Conservation (phyloP, 306 rosid genomes). For the Begonia masoniana region DNA sequence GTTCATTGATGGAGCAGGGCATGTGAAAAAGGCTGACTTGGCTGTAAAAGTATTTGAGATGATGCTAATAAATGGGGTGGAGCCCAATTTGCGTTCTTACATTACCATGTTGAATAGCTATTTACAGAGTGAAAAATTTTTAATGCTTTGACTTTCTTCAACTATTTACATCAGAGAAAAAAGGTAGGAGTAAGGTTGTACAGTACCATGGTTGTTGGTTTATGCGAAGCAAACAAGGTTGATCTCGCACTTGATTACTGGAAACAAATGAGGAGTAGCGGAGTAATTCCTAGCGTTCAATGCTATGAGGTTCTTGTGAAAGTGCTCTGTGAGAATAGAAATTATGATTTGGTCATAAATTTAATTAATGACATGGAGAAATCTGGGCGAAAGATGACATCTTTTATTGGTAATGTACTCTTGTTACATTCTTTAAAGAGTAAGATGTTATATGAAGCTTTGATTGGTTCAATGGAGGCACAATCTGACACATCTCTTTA, state of each 20-base stretch:
- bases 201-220: slow-evolving; percentile 27
- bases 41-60: slow-evolving; percentile 45
- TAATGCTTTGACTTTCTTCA: slow-evolving; percentile 53
- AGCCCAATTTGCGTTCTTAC: slow-evolving; percentile 25
- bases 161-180: slow-evolving; percentile 23
- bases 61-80: slow-evolving; percentile 39
- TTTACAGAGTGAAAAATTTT: slow-evolving; percentile 29
- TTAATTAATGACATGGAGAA: slow-evolving; percentile 41
- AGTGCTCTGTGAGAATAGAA: slow-evolving; percentile 24
- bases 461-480: slow-evolving; percentile 28
- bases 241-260: slow-evolving; percentile 31
- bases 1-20: slow-evolving; percentile 45
- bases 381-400: slow-evolving; percentile 46
- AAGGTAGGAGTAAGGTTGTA: slow-evolving; percentile 21
- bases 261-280: slow-evolving; percentile 26
- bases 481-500: slow-evolving; percentile 21
- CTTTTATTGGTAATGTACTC: slow-evolving; percentile 59
- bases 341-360: slow-evolving; percentile 31
- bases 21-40: slow-evolving; percentile 39
- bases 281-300: slow-evolving; percentile 33
- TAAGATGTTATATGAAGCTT: slow-evolving; percentile 32
- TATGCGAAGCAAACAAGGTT: slow-evolving; percentile 30
- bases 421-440: slow-evolving; percentile 42
- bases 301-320: slow-evolving; percentile 53
- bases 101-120: slow-evolving; percentile 36